Conservation (phyloP, 164 flowering plant genomes). For the Nymphaea thermarum region DNA sequence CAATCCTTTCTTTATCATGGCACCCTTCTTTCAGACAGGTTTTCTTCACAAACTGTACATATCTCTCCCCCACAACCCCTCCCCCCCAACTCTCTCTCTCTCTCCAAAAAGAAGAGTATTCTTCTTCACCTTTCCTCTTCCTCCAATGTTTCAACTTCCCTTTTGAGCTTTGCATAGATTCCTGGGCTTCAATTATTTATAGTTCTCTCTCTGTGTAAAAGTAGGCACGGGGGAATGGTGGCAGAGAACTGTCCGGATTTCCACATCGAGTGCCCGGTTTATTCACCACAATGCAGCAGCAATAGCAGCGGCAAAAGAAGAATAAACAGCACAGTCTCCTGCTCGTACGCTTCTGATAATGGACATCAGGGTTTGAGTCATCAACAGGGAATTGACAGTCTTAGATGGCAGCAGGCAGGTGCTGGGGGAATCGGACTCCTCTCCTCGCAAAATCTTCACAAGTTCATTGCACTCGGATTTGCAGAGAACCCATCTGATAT, state of each 20-base stretch:
- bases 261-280: not conserved
- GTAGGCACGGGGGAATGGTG: not conserved
- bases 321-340: constrained; percentile 26
- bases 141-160: not conserved
- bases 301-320: constrained; percentile 20
- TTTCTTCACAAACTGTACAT: not conserved
- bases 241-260: not conserved
- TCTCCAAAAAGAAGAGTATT: no score
- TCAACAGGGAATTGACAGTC: constrained; percentile 17
- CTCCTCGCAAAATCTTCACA: constrained; percentile 19
- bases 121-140: not conserved
- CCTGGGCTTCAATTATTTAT: not conserved
- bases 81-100: not conserved
- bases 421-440: not conserved
- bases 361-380: constrained; percentile 14
- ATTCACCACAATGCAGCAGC: constrained; percentile 16
- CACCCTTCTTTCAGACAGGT: not conserved
- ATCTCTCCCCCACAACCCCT: no score
- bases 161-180: not conserved
- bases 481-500: constrained; percentile 6
- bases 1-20: not conserved
- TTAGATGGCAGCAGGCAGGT: constrained; percentile 15
- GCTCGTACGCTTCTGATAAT: constrained; percentile 36
- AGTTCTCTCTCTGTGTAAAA: not conserved
- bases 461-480: constrained; percentile 19